Base-by-base conservation (phyloP, 179 eudicot genomes). In the Corrigiola litoralis region DNA sequence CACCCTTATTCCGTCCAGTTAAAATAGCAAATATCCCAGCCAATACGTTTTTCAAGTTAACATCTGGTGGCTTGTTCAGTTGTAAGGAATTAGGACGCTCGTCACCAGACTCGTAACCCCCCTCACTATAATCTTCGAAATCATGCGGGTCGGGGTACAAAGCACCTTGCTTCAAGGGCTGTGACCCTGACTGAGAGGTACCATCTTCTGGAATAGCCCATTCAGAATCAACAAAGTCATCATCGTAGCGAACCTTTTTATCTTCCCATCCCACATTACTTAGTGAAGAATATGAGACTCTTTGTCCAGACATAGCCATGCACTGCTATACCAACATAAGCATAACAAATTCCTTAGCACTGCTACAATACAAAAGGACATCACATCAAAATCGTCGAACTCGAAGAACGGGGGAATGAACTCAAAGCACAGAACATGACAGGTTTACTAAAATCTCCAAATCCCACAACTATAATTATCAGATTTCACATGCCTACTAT, bases 31-130 rank as follows among this genome's bases (percentile, higher is more conserved):
- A 29, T 40, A 90, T 73, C 46, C 97, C 99, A 67, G 75, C 71
- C 80, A 94, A 58, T 8, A 94, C 91, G 62, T 94, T 94, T 77
- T 81, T 94, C 81, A 90, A 51, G 70, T 94, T 94, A 69, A 94
- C 89, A 67, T 86, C 97, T 0, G 99, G 91, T 17, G 73, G 81
- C 20, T 66, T 79, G 48, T 54, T 73, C 32, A 28, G 69, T 38
- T 79, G 80, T 5, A 70, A 64, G 38, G 75, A 65, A 31, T 33
- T 63, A 49, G 32, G 58, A 62, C 53, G 67, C 46, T 86, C 97
- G 56, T 87, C 88, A 54, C 79, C 68, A 36, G 89, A 82, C 61
- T 86, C 82, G 31, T 83, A 94, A 23, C 76, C 95, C 42, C 65
- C 82, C 55, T 84, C 94, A 61, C 74, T 24, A 72, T 59, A 80